Evolutionary conservation across 2,329 filamentous ascomycete genomes (phyloP), one percentile per base, ranked within the genome.

Genomic region (Colletotrichum godetiae): DNA sequence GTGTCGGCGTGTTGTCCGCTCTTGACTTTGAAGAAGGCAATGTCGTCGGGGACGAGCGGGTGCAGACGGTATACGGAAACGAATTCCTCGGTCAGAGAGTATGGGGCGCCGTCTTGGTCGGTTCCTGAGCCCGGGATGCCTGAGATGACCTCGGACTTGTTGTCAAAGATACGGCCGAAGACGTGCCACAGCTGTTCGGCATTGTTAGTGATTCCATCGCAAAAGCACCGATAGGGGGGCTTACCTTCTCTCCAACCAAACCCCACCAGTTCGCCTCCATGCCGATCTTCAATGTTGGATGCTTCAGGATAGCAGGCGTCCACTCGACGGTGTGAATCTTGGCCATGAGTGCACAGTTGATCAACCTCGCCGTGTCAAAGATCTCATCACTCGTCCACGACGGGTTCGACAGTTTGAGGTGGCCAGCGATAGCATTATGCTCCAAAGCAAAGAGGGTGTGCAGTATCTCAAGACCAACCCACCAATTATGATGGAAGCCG

Each of bases 281-380:
- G 61, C 76, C 80, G n/a, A 86, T 78, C 65, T 86, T 70, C 1
- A 86, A 78, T 0, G 79, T 80, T 27, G 85, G 86, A 57, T 87
- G 85, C 0, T 81, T 80, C 2, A 87, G 80, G 37, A 87, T 86
- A 3, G 84, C 85, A 2, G 84, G 85, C 4, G 85, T 87, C 85
- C 85, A 87, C 76, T 87, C 85, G 4, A 86, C 81, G 0, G 85
- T 87, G 73, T 87, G 85, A 55, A 87, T 86, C 77, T 87, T 87
- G 5, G 85, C 85, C 84, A 86, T 86, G 10, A 87, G 77, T 0
- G 84, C 84, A 60, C 81, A 85, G 73, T 86, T 86, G 27, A 86
- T 79, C 1, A 86, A 79, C 1, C 84, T 78, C 2, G 84, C 85
- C 31, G 81, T 85, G 76, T 86, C 84, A 65, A 86, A 86, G 33